Evolutionary conservation across 257 asterid species (phyloP).

Genomic region (Fraxinus cuspidata): DNA sequence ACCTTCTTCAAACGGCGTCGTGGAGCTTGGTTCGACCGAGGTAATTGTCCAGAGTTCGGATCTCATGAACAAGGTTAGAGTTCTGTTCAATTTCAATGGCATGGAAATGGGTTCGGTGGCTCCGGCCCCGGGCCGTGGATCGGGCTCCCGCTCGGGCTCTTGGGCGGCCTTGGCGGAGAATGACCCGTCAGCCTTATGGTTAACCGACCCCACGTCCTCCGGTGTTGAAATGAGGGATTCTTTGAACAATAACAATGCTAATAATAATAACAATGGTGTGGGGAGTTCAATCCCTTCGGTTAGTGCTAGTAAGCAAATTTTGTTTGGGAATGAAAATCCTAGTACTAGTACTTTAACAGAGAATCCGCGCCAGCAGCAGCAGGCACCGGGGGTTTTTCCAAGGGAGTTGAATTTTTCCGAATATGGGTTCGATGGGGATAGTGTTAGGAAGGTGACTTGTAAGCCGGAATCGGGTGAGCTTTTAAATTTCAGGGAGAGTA

Average conservation of each 20-base stretch:
- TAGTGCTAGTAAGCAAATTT: slow-evolving; percentile 34
- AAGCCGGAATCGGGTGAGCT: slow-evolving; percentile 67
- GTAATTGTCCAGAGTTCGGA: slow-evolving; percentile 66
- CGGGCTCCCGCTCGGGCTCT: slow-evolving; percentile 47
- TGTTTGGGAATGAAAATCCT: slow-evolving; percentile 42
- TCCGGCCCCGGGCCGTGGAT: not conserved
- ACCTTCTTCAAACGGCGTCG: slow-evolving; percentile 77
- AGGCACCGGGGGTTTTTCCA: slow-evolving; percentile 38
- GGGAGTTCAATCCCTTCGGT: slow-evolving; percentile 35
- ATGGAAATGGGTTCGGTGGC: slow-evolving; percentile 38
- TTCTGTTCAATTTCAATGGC: slow-evolving; percentile 59
- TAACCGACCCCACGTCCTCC: slow-evolving; percentile 57
- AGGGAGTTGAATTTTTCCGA: slow-evolving; percentile 60
- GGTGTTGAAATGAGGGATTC: slow-evolving; percentile 44
- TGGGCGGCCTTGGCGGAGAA: slow-evolving; percentile 51
- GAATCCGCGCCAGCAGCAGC: slow-evolving; percentile 43
- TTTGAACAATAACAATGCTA: not conserved
- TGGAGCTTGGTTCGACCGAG: slow-evolving; percentile 85
- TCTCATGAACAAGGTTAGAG: slow-evolving; percentile 73
- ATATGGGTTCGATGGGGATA: slow-evolving; percentile 43
- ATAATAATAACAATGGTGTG: not conserved
- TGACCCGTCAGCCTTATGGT: slow-evolving; percentile 69
- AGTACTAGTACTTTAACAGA: slow-evolving; percentile 48
- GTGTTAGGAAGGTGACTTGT: slow-evolving; percentile 33
- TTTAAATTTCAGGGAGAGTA: slow-evolving; percentile 54